Evolutionary conservation across 371 early-diverging fungal genomes (phyloP).

Genomic region (Smittium mucronatum): DNA sequence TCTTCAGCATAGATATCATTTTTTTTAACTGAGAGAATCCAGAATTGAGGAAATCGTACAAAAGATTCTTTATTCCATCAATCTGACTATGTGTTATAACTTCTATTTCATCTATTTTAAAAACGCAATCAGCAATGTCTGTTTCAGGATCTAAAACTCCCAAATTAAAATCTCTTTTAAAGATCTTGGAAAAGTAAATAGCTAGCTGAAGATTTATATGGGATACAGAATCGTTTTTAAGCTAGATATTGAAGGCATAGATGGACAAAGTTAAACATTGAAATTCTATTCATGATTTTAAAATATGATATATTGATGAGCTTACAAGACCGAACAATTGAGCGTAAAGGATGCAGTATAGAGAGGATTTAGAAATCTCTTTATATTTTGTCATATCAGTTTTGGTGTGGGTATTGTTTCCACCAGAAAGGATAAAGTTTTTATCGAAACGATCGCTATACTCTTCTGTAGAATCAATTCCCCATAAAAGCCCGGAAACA

Average conservation of each 20-base stretch:
- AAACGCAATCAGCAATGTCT: conserved; percentile 21
- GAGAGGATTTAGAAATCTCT: conserved; percentile 29
- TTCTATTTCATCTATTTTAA: conserved; percentile 8
- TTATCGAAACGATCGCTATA: conserved; percentile 22
- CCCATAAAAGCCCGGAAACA: conserved; percentile 63
- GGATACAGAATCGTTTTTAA: conserved; percentile 36
- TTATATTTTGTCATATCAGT: conserved; percentile 13
- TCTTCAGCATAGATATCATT: conserved; percentile 59
- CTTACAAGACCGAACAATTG: conserved; percentile 18
- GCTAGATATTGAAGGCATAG: conserved; percentile 12
- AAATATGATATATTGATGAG: neutral
- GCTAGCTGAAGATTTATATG: conserved; percentile 64
- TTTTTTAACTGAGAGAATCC: conserved; percentile 49
- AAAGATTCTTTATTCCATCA: conserved; percentile 38
- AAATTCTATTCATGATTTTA: too few species aligned
- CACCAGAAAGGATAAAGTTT: conserved; percentile 16
- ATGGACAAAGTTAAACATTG: too few species aligned
- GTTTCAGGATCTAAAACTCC: conserved; percentile 15
- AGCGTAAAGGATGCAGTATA: conserved; percentile 29
- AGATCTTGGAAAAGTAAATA: conserved; percentile 52
- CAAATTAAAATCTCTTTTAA: conserved; percentile 20
- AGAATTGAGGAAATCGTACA: conserved; percentile 53
- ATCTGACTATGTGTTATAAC: conserved; percentile 40
- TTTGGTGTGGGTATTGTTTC: conserved; percentile 11
- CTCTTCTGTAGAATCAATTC: conserved; percentile 33